A percentile compares a stretch with the other conserved stretches of the same genome.
phyloP scores from a whole-genome alignment of 306 rosid genomes.

The Hylodesmum podocarpum region DNA sequence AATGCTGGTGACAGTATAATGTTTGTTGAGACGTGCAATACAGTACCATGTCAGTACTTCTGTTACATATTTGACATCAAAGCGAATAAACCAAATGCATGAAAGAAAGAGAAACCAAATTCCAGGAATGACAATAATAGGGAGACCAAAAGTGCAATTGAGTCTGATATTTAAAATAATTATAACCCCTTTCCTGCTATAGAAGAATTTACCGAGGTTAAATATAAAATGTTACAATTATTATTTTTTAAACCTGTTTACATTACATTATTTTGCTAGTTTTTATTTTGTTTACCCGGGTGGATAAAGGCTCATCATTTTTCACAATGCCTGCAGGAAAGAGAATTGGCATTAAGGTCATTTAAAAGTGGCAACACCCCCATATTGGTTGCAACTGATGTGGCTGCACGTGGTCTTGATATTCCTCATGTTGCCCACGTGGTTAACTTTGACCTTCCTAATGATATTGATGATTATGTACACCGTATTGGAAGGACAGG shows the following conservation, averaged over 20 bases:
- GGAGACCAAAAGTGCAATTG: too few relatives aligned
- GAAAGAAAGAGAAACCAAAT: too few relatives aligned
- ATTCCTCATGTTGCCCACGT: constrained; percentile 83
- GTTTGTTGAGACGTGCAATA: too few relatives aligned
- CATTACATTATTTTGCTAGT: not conserved
- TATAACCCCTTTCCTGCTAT: too few relatives aligned
- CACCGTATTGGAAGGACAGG: constrained; percentile 89
- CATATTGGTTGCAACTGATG: constrained; percentile 85
- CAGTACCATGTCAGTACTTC: too few relatives aligned
- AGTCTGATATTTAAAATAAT: too few relatives aligned
- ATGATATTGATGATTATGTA: constrained; percentile 86
- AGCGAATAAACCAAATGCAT: too few relatives aligned
- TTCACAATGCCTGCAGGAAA: constrained; percentile 55
- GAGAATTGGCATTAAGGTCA: constrained; percentile 72
- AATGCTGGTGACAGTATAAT: too few relatives aligned
- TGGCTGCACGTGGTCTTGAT: constrained; percentile 88
- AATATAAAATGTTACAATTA: not conserved
- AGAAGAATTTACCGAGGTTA: too few relatives aligned
- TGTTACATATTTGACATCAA: too few relatives aligned
- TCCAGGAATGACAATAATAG: too few relatives aligned
- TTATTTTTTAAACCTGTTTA: not conserved
- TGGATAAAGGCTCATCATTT: not conserved
- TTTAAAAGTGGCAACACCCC: constrained; percentile 84
- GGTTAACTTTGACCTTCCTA: constrained; percentile 83
- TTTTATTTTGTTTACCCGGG: not conserved